Evolutionary conservation across 495 filamentous ascomycete species (phyloP), one percentile per base, ranked within the genome.

Genomic region (Evansstolkia leycettana): DNA sequence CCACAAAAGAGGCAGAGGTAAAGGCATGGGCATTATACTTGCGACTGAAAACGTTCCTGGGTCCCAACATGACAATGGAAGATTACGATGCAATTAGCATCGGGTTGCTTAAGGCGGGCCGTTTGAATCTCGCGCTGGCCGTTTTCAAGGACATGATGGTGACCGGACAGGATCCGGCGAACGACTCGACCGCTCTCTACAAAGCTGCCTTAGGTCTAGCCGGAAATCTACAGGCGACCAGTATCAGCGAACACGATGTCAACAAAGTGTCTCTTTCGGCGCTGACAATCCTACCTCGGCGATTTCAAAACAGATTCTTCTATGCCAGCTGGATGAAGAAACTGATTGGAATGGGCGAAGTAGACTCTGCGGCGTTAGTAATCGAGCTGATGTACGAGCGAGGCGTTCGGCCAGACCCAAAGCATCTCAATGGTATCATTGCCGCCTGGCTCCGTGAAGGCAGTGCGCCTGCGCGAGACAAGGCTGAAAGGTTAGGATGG

Each of bases 121-220:
- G 67, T 30, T 57, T 70, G 8, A 73, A 84, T 45, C 59, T 76
- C 23, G 82, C 76, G 1, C 64, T 86, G 36, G 73, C 76, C 29
- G 72, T 77, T 1, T 89, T 89, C 60, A 81, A 78, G 35, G 83
- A 89, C 50, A 84, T 87, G 82, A 85, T 87, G 80, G 73, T 81
- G 28, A 75, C 71, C 0, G 69, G 69, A 1, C 54, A 67, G 50
- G 58, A 59, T 47, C 65, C 45, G 46, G 48, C 55, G 14, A 52
- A 71, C 26, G 66, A 67, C 37, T 72, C 67, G 8, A 64, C 57
- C 2, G 55, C 62, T 10, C 53, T 72, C 5, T 73, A 73, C 43
- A 50, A 55, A 40, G 52, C 55, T 33, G 57, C 62, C 26, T 37
- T 70, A 12, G 58, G 60, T 16, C 33, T 69, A 12, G 52, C 60